Percentiles rank a stretch among this genome's conserved stretches.
phyloP scores from a whole-genome alignment of 2,329 filamentous ascomycete genomes.

The Ceratocystis smalleyi region DNA sequence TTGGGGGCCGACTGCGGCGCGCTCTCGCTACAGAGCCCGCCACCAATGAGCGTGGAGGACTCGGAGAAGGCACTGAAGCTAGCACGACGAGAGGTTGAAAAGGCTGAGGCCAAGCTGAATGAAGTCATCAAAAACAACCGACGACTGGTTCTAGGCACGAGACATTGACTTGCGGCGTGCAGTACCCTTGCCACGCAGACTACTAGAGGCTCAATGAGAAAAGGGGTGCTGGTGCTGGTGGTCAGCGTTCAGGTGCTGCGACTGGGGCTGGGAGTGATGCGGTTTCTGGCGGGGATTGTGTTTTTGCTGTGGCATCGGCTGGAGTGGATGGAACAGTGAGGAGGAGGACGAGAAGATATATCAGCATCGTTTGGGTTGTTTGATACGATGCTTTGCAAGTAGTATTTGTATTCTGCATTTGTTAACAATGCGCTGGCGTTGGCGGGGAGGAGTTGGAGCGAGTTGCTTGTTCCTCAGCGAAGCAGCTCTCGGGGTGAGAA shows the following conservation, averaged over 20 bases:
- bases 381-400: too few relatives aligned
- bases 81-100: conserved; percentile 44
- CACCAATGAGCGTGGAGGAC: conserved; percentile 46
- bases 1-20: not conserved
- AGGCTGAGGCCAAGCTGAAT: conserved; percentile 45
- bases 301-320: conserved; percentile 14
- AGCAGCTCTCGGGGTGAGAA: too few relatives aligned
- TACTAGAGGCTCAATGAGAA: conserved; percentile 15
- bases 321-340: conserved; percentile 2
- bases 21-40: conserved; percentile 27
- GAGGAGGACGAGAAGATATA: not conserved
- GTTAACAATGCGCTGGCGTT: too few relatives aligned
- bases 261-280: conserved; percentile 17
- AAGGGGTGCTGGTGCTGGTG: conserved; percentile 17
- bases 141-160: conserved; percentile 32
- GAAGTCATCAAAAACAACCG: conserved; percentile 45
- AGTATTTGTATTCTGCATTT: too few relatives aligned
- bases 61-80: conserved; percentile 40
- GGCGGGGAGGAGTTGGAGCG: too few relatives aligned
- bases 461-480: too few relatives aligned
- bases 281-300: conserved; percentile 17
- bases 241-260: conserved; percentile 18
- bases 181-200: conserved; percentile 16
- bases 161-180: conserved; percentile 17
- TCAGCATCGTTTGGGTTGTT: not conserved